phyloP scores from a whole-genome alignment of 2,329 filamentous ascomycete species.

The Fonsecaea multimorphosa region DNA sequence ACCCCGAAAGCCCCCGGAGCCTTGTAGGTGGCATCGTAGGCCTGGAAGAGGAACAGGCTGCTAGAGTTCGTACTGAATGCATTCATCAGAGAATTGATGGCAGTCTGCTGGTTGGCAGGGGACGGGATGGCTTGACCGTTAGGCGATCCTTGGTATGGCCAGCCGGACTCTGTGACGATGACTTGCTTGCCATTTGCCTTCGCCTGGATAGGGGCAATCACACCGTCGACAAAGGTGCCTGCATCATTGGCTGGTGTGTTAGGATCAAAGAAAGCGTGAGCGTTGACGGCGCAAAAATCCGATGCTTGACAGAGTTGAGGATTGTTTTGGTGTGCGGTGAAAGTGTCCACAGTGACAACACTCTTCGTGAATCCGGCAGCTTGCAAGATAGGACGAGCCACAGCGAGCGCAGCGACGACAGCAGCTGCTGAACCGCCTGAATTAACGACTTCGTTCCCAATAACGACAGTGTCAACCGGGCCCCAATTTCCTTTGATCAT shows the following conservation, averaged over 20 bases:
- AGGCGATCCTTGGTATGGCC: slow-evolving; percentile 71
- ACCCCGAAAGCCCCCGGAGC: slow-evolving; percentile 69
- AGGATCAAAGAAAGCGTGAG: slow-evolving; percentile 82
- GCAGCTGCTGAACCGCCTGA: slow-evolving; percentile 59
- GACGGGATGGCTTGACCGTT: slow-evolving; percentile 75
- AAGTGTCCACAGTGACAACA: slow-evolving; percentile 82
- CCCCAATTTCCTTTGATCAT: slow-evolving; percentile 70
- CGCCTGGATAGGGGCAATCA: slow-evolving; percentile 55
- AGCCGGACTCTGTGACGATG: slow-evolving; percentile 82
- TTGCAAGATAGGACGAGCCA: slow-evolving; percentile 64
- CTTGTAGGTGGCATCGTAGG: slow-evolving; percentile 84
- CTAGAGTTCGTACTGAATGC: slow-evolving; percentile 59
- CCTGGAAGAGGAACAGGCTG: slow-evolving; percentile 74
- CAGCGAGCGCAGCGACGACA: slow-evolving; percentile 64
- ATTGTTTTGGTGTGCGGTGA: slow-evolving; percentile 69
- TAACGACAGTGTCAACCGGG: slow-evolving; percentile 70
- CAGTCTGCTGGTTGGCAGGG: slow-evolving; percentile 67
- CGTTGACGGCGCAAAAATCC: slow-evolving; percentile 81
- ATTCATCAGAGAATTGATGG: slow-evolving; percentile 68
- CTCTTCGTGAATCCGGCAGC: slow-evolving; percentile 71
- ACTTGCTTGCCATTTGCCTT: slow-evolving; percentile 64
- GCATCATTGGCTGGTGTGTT: slow-evolving; percentile 65
- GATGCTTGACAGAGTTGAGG: slow-evolving; percentile 73
- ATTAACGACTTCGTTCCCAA: slow-evolving; percentile 84
- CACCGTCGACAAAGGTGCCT: slow-evolving; percentile 69